phyloP scores from a whole-genome alignment of 1,139 yeast genomes.

The Yamadazyma epiphylla region DNA sequence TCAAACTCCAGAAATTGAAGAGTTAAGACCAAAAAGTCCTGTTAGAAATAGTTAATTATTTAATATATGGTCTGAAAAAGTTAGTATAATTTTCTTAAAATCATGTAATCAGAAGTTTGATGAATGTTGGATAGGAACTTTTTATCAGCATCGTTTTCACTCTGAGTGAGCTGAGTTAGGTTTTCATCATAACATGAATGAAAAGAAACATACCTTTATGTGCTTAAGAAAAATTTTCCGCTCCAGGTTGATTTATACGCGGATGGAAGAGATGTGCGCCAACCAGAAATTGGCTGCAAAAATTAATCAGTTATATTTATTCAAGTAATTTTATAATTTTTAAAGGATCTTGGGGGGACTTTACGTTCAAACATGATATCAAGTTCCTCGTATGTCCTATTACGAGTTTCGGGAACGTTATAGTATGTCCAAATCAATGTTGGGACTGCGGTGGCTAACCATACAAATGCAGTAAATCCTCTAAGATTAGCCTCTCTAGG shows the following conservation, averaged over 20 bases:
- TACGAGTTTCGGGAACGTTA: slow-evolving; percentile 19
- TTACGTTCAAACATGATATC: slow-evolving; percentile 15
- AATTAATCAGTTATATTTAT: too few relatives aligned
- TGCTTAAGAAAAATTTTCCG: slow-evolving; percentile 2
- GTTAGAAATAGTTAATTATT: slow-evolving; percentile 3
- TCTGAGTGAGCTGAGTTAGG: slow-evolving; percentile 56
- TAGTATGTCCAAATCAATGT: slow-evolving; percentile 16
- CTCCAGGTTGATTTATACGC: background rate
- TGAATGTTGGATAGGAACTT: slow-evolving; percentile 45
- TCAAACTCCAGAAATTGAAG: slow-evolving; percentile 68
- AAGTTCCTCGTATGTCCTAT: slow-evolving; percentile 18
- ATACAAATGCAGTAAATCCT: slow-evolving; percentile 20
- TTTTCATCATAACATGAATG: slow-evolving; percentile 38
- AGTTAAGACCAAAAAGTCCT: slow-evolving; percentile 81
- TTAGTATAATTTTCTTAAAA: slow-evolving; percentile 3
- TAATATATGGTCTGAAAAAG: slow-evolving; percentile 1
- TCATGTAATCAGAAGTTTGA: slow-evolving; percentile 22
- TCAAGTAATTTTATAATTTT: slow-evolving; percentile 1
- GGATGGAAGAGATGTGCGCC: too few relatives aligned
- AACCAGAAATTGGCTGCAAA: background rate
- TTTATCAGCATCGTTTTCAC: slow-evolving; percentile 49
- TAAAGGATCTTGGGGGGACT: slow-evolving; percentile 13
- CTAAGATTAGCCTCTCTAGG: slow-evolving; percentile 16
- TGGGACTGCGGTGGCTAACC: slow-evolving; percentile 33
- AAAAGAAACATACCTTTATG: too few relatives aligned